These are phyloP conservation scores for Trichoderma sp. DNA, from an alignment of 2,329 filamentous ascomycete genomes.

Conservation along the genomic window DNA sequence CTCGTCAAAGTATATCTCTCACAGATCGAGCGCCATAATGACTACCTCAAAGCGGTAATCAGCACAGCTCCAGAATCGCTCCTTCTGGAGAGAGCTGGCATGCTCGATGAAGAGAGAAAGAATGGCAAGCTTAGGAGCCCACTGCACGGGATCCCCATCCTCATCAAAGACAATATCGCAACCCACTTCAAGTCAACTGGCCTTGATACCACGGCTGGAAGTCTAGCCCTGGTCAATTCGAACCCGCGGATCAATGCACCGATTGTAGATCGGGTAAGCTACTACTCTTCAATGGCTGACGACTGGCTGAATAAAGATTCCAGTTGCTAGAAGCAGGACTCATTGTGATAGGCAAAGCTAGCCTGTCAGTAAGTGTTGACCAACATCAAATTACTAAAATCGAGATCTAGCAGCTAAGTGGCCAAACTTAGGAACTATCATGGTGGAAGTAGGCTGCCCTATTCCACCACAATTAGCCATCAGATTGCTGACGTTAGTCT, in stretches of 20 bases:
- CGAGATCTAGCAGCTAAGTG: neutral
- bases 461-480: neutral
- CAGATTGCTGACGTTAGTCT: neutral
- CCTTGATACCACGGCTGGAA: slow-evolving; percentile 29
- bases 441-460: slow-evolving; percentile 5
- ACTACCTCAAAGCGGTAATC: slow-evolving; percentile 30
- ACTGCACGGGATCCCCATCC: slow-evolving; percentile 32
- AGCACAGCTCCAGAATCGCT: slow-evolving; percentile 15
- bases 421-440: neutral
- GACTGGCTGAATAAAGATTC: neutral
- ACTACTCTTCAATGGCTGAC: neutral
- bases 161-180: slow-evolving; percentile 31
- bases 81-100: slow-evolving; percentile 14
- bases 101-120: slow-evolving; percentile 30
- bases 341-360: slow-evolving; percentile 9
- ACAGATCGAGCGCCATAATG: slow-evolving; percentile 28
- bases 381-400: too few relatives aligned
- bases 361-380: neutral
- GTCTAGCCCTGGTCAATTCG: slow-evolving; percentile 29
- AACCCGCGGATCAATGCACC: slow-evolving; percentile 28
- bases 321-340: slow-evolving; percentile 6
- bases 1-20: slow-evolving; percentile 30
- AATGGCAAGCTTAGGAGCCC: slow-evolving; percentile 27
- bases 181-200: slow-evolving; percentile 23
- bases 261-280: slow-evolving; percentile 22